These are phyloP conservation scores for Ballota nigra DNA, from an alignment of 257 asterid species.

Conservation along the genomic window DNA sequence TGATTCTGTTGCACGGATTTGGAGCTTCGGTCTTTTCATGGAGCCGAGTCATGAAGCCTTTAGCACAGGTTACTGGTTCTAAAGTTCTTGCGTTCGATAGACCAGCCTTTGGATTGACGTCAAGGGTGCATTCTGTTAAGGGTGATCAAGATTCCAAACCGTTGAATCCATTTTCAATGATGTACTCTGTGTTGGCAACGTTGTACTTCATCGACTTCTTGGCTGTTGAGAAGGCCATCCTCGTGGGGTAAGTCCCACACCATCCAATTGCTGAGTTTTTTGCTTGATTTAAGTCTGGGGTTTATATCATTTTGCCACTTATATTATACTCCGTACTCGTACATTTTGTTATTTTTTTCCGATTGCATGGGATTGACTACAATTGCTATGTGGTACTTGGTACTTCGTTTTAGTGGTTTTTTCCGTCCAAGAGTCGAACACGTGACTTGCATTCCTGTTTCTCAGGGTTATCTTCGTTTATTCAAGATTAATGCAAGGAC, in stretches of 20 bases:
- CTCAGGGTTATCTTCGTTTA: no score
- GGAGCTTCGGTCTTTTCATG: slow-evolving; percentile 94
- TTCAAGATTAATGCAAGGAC: no score
- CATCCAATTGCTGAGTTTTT: no score
- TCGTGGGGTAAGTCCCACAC: slow-evolving; percentile 66
- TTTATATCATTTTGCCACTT: no score
- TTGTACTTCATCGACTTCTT: slow-evolving; percentile 68
- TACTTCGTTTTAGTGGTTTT: no score
- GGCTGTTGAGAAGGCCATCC: slow-evolving; percentile 73
- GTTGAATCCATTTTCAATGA: slow-evolving; percentile 74
- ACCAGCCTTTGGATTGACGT: slow-evolving; percentile 94
- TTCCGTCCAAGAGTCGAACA: no score
- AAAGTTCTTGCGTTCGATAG: slow-evolving; percentile 95
- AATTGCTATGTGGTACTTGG: no score
- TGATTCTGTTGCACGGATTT: slow-evolving; percentile 88
- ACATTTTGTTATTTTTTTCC: no score
- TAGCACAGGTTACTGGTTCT: slow-evolving; percentile 51
- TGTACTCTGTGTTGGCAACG: slow-evolving; percentile 73
- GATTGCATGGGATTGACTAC: no score
- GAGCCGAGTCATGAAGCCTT: slow-evolving; percentile 74
- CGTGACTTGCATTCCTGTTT: no score
- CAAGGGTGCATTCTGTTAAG: slow-evolving; percentile 48
- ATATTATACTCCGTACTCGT: no score
- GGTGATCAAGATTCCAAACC: slow-evolving; percentile 44
- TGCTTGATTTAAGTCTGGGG: no score